phyloP scores from a whole-genome alignment of 306 rosid species.

The Medicago lupulina region DNA sequence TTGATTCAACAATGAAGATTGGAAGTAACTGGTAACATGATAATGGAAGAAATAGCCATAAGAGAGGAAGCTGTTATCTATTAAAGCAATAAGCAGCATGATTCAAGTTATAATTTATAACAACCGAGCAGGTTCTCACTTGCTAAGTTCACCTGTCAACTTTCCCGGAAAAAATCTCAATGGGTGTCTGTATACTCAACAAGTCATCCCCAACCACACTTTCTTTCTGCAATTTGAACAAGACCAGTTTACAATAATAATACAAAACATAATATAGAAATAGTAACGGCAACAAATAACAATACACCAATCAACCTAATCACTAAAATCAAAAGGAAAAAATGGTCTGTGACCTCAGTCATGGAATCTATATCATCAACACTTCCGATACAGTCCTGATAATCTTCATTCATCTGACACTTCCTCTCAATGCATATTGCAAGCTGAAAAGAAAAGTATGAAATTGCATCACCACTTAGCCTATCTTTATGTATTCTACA shows the following conservation, averaged over 20 bases:
- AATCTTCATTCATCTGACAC: constrained; percentile 72
- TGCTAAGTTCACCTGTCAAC: constrained; percentile 99
- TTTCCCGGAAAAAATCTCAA: constrained; percentile 66
- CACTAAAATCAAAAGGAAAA: constrained; percentile 35
- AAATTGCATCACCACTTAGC: constrained; percentile 33
- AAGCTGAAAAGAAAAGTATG: constrained; percentile 62
- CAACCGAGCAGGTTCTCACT: constrained; percentile 80
- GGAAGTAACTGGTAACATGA: constrained; percentile 13
- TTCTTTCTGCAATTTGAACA: constrained; percentile 69
- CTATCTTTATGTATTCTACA: constrained; percentile 29
- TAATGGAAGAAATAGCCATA: constrained; percentile 31
- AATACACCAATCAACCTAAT: constrained; percentile 30
- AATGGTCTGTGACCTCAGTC: constrained; percentile 55
- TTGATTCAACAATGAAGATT: constrained; percentile 4
- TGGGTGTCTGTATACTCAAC: constrained; percentile 52
- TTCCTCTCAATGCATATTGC: constrained; percentile 90
- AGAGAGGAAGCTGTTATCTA: constrained; percentile 10
- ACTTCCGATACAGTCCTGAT: constrained; percentile 90
- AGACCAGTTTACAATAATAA: constrained; percentile 37
- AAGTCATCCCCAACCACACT: constrained; percentile 56
- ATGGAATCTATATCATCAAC: constrained; percentile 63
- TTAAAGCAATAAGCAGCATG: constrained; percentile 18
- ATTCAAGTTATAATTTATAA: constrained; percentile 34
- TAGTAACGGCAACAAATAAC: neutral
- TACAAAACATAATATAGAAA: constrained; percentile 25